A percentile compares a stretch with the other conserved stretches of the same genome.
These are phyloP conservation scores for Geotrichum restrictum DNA, from an alignment of 1,139 yeast genomes.

Conservation along the genomic window DNA sequence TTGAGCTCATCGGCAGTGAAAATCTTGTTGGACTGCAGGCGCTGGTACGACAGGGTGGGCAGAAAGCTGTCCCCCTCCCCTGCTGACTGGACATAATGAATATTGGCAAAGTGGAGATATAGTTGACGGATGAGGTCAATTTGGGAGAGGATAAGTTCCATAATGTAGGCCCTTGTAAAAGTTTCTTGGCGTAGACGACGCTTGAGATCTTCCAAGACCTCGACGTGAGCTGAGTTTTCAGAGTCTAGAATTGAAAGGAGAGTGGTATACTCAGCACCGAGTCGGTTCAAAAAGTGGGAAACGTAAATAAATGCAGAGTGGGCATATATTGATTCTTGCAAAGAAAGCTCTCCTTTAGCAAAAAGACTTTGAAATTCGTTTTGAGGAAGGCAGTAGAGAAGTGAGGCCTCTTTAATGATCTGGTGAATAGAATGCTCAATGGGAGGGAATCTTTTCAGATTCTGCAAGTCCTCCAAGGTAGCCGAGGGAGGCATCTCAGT, in stretches of 20 bases:
- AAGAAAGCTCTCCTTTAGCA: conserved; percentile 71
- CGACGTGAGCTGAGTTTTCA: conserved; percentile 58
- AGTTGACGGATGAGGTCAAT: conserved; percentile 72
- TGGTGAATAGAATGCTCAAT: conserved; percentile 78
- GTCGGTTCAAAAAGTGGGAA: conserved; percentile 87
- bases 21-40: conserved; percentile 75
- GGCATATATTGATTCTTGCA: conserved; percentile 92
- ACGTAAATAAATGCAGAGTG: conserved; percentile 92
- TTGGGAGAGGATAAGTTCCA: conserved; percentile 69
- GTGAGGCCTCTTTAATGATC: conserved; percentile 89
- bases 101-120: conserved; percentile 88
- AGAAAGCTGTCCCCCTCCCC: conserved; percentile 48
- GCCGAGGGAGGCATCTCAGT: conserved; percentile 40
- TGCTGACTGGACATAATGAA: conserved; percentile 72
- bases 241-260: conserved; percentile 61
- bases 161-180: conserved; percentile 79
- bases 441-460: conserved; percentile 43
- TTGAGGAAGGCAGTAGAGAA: conserved; percentile 86
- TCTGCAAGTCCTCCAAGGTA: conserved; percentile 37
- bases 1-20: conserved; percentile 73
- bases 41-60: conserved; percentile 84
- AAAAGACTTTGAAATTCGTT: conserved; percentile 74
- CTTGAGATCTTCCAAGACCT: conserved; percentile 74
- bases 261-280: conserved; percentile 84
- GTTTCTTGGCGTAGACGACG: conserved; percentile 92